Conservation (phyloP, 441 rosid species). For the Jatropha podagrica region DNA sequence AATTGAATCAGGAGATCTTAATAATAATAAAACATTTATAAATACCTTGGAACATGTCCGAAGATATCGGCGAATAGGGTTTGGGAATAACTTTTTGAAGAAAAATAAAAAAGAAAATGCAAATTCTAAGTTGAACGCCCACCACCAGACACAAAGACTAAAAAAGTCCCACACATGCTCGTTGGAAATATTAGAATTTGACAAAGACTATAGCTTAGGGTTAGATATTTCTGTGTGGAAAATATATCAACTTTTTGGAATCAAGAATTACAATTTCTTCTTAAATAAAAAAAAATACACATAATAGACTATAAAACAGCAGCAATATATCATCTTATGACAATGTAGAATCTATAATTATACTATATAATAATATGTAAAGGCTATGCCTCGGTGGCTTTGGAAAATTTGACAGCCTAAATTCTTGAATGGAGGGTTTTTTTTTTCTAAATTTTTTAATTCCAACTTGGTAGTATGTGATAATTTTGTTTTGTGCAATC, state of each 20-base stretch:
- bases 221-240: neutral
- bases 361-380: neutral
- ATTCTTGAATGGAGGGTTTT: neutral
- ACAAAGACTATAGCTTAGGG: neutral
- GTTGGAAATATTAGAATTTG: neutral
- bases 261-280: too few relatives aligned
- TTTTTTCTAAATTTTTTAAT: neutral
- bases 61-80: neutral
- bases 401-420: neutral
- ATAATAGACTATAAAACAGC: neutral
- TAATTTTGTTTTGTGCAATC: neutral
- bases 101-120: neutral
- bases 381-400: neutral
- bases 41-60: neutral
- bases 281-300: too few relatives aligned
- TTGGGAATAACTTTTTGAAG: neutral
- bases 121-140: constrained; percentile 1
- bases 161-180: too few relatives aligned
- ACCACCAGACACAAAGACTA: neutral
- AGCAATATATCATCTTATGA: neutral
- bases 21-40: neutral
- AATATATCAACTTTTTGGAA: too few relatives aligned
- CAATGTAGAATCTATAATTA: neutral
- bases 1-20: too few relatives aligned
- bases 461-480: neutral